Evolutionary conservation across 2,329 filamentous ascomycete species (phyloP).

Genomic region (Sclerotinia glacialis): DNA sequence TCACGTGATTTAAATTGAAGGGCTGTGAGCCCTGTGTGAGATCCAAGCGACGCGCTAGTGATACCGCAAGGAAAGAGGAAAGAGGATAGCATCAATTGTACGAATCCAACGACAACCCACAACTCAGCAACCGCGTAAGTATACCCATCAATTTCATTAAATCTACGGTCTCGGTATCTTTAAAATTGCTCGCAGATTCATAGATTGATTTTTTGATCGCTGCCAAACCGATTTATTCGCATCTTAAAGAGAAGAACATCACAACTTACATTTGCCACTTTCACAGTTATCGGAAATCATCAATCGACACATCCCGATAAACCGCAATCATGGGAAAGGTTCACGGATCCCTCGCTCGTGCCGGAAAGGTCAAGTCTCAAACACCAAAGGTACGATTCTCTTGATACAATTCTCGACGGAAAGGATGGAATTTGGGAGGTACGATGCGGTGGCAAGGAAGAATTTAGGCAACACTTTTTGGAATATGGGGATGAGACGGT

Average conservation of each 20-base stretch:
- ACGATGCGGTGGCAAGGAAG: background rate
- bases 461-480: background rate
- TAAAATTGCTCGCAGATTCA: constrained; percentile 12
- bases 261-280: constrained; percentile 26
- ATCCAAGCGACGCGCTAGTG: constrained; percentile 13
- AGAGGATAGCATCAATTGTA: constrained; percentile 1
- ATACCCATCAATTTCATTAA: constrained; percentile 16
- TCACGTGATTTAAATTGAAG: background rate
- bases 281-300: constrained; percentile 34
- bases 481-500: background rate
- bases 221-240: background rate
- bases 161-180: background rate
- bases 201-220: background rate
- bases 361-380: constrained; percentile 97
- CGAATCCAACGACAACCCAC: constrained; percentile 16
- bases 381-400: constrained; percentile 72
- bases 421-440: background rate
- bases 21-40: constrained; percentile 19
- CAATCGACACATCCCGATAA: constrained; percentile 36
- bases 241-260: background rate
- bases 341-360: constrained; percentile 91
- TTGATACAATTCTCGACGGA: constrained; percentile 21
- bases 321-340: constrained; percentile 79
- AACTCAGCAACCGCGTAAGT: constrained; percentile 22
- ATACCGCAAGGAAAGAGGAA: background rate